Base-by-base conservation (phyloP, 352 stramenopile species). In the Phytopythium kandeliae region DNA sequence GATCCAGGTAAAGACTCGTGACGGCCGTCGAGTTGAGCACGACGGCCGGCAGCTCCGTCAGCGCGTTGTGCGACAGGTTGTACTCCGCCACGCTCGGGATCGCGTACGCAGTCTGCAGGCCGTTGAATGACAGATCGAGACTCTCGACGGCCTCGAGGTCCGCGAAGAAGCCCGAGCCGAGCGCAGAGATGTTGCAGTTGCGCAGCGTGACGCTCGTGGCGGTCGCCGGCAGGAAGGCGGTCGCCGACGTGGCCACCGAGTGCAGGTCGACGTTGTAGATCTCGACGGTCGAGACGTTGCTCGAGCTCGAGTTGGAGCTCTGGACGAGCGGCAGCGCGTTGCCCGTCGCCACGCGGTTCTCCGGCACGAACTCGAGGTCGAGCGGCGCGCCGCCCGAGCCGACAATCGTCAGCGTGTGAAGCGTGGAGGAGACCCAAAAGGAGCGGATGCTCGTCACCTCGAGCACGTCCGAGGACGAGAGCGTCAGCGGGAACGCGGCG, bases 161-260 rank as follows among this genome's bases (percentile, higher is more conserved):
- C 4, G 57, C 46, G 11, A 69, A 58, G 52, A 86, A 81, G 19
- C 55, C 55, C 21, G 21, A 52, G 5, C 47, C 40, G 1, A 78
- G 55, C 35, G 42, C 59, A 21, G 56, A 69, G 21, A 86, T 67
- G 51, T 78, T 83, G 60, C 69, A 83, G 41, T 73, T 69, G 21
- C 52, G 64, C 51, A 86, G 41, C 6, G 64, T 76, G 26, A 74
- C 43, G 25, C 55, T 65, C 28, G 61, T 77, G 37, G 67, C 55
- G 16, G 61, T 60, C n/a, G 38, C 46, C 21, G 67, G 67, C 10
- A 77, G 46, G 26, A 77, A 77, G n/a, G 51, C 35, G 5, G 58
- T 65, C 26, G 58, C 58, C 1, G 50, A 55, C 24, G 45, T 42
- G 11, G 64, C 46, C 6, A 74, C 46, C 2, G 51, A 54, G 50